Evolutionary conservation across 768 basidiomycete species (phyloP).

Genomic region (Amanita polypyramis): DNA sequence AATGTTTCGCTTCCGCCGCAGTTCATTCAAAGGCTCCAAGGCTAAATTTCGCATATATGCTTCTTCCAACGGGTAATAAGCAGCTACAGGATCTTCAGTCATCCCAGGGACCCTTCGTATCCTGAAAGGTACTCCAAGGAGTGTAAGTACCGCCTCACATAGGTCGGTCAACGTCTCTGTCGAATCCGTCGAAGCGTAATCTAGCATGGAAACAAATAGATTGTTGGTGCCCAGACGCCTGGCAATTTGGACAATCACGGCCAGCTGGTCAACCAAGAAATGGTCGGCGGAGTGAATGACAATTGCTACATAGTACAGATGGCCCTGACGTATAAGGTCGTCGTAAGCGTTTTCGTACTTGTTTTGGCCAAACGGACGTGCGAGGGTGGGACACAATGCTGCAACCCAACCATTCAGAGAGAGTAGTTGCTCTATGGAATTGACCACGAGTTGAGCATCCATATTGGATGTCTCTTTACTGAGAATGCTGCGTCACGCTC

Average conservation of each 20-base stretch:
- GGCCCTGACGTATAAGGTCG: slow-evolving; percentile 73
- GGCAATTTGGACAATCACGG: slow-evolving; percentile 94
- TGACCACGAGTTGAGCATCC: slow-evolving; percentile 84
- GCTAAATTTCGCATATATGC: slow-evolving; percentile 90
- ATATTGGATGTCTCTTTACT: slow-evolving; percentile 77
- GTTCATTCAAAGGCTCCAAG: slow-evolving; percentile 81
- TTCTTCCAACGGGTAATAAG: slow-evolving; percentile 95
- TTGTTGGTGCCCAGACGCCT: slow-evolving; percentile 82
- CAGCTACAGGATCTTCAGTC: slow-evolving; percentile 79
- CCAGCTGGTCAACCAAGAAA: slow-evolving; percentile 96
- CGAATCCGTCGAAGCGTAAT: slow-evolving; percentile 92
- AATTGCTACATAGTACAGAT: slow-evolving; percentile 90
- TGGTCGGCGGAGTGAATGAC: slow-evolving; percentile 98
- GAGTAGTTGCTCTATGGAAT: slow-evolving; percentile 87
- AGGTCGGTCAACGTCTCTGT: slow-evolving; percentile 91
- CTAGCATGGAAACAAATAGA: slow-evolving; percentile 96
- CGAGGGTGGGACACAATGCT: slow-evolving; percentile 85
- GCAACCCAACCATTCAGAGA: slow-evolving; percentile 98
- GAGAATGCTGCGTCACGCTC: slow-evolving; percentile 42
- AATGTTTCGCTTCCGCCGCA: slow-evolving; percentile 65
- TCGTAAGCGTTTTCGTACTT: slow-evolving; percentile 79
- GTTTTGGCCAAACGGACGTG: slow-evolving; percentile 92
- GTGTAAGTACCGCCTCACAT: slow-evolving; percentile 88
- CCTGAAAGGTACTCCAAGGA: slow-evolving; percentile 88
- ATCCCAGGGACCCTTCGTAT: slow-evolving; percentile 88